phyloP scores from a whole-genome alignment of 345 rosid species.

The Ceriops decandra region DNA sequence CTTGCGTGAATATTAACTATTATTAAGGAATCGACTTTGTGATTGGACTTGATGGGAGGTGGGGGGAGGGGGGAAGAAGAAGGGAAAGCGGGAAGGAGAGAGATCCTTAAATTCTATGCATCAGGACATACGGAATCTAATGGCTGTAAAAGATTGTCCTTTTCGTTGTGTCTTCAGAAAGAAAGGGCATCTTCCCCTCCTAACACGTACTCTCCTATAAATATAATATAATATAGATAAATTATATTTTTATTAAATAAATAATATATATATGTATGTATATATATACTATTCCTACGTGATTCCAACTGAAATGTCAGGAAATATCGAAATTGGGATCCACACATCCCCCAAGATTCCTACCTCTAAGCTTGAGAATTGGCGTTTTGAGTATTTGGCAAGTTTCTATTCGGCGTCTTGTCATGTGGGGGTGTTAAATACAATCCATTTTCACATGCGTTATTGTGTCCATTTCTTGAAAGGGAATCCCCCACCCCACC shows the following conservation, averaged over 20 bases:
- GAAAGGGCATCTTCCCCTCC: neutral
- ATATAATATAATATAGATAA: neutral
- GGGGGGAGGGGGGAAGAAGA: neutral
- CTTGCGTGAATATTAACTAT: neutral
- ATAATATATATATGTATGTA: no score
- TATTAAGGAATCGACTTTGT: neutral
- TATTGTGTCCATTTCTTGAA: conserved; percentile 9
- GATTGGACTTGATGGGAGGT: neutral
- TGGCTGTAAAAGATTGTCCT: conserved; percentile 42
- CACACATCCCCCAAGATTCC: conserved; percentile 32
- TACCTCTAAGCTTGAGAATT: conserved; percentile 18
- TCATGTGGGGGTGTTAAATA: neutral
- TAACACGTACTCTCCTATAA: neutral
- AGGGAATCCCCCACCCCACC: conserved; percentile 12
- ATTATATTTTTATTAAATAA: neutral
- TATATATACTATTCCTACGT: neutral
- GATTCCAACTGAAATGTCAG: conserved; percentile 8
- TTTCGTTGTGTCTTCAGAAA: conserved; percentile 1
- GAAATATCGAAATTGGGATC: conserved; percentile 28
- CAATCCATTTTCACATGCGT: conserved; percentile 9
- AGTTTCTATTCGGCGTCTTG: neutral
- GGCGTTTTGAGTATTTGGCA: neutral
- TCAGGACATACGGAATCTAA: conserved; percentile 37
- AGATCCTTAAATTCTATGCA: conserved; percentile 35
- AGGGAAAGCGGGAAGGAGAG: neutral